These are phyloP conservation scores for Basidioascus undulatus DNA, from an alignment of 768 basidiomycete species.

Conservation along the genomic window DNA sequence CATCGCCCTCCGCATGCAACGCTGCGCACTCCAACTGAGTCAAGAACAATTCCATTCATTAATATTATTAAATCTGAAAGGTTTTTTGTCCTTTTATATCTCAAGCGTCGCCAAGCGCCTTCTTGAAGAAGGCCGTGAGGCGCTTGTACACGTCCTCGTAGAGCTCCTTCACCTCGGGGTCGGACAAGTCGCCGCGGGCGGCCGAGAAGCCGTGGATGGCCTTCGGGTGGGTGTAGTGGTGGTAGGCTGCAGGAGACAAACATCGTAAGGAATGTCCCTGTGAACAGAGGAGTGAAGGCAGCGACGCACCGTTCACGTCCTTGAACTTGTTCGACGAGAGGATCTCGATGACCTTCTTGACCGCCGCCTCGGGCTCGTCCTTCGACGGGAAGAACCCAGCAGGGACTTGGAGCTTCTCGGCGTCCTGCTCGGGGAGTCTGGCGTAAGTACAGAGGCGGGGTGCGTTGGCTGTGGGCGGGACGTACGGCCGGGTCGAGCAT, in stretches of 20 bases:
- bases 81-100: too few species aligned
- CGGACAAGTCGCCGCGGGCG: conserved; percentile 32
- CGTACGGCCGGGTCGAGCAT: conserved; percentile 32
- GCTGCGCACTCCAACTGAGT: too few species aligned
- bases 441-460: too few species aligned
- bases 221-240: not conserved
- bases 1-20: too few species aligned
- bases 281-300: not conserved
- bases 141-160: conserved; percentile 34
- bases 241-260: too few species aligned
- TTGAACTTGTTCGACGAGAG: not conserved
- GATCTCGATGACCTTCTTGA: not conserved
- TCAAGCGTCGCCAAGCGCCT: too few species aligned
- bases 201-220: conserved; percentile 35
- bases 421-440: too few species aligned
- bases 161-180: conserved; percentile 34
- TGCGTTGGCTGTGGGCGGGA: too few species aligned
- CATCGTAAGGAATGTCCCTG: not conserved
- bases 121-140: conserved; percentile 26
- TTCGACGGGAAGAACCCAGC: conserved; percentile 32
- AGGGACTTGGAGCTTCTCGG: conserved; percentile 28
- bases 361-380: conserved; percentile 25
- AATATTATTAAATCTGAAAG: too few species aligned
- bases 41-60: too few species aligned
- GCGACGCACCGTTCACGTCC: not conserved